Percentiles rank a stretch among this genome's conserved stretches.
These are phyloP conservation scores for Stellera chamaejasme DNA, from an alignment of 345 rosid species.

Conservation along the genomic window DNA sequence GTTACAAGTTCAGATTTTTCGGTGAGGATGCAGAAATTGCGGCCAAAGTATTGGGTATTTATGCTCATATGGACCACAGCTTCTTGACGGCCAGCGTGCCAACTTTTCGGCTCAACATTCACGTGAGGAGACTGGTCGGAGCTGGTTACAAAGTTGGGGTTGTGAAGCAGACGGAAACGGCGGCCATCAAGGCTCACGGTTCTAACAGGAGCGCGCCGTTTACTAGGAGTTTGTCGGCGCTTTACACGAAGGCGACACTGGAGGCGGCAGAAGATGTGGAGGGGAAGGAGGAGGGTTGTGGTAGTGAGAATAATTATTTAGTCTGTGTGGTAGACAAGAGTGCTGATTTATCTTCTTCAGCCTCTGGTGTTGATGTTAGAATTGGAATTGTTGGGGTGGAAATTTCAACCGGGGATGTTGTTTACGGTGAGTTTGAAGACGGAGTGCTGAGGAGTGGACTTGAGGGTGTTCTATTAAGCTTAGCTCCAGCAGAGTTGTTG, in stretches of 20 bases:
- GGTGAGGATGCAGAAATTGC: slow-evolving; percentile 86
- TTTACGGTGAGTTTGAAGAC: slow-evolving; percentile 72
- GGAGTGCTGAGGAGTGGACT: slow-evolving; percentile 68
- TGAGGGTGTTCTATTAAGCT: slow-evolving; percentile 72
- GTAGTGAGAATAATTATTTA: slow-evolving; percentile 59
- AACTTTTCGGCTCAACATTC: slow-evolving; percentile 77
- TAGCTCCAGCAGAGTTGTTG: slow-evolving; percentile 83
- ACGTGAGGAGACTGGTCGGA: slow-evolving; percentile 73
- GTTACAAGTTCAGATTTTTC: slow-evolving; percentile 86
- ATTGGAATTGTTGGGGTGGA: slow-evolving; percentile 82
- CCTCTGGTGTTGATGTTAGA: slow-evolving; percentile 39
- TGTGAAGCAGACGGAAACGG: slow-evolving; percentile 94
- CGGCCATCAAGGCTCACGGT: slow-evolving; percentile 84
- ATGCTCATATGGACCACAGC: slow-evolving; percentile 68
- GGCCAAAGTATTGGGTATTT: slow-evolving; percentile 66
- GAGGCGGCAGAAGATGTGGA: slow-evolving; percentile 87
- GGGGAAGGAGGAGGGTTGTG: slow-evolving; percentile 58
- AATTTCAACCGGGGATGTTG: slow-evolving; percentile 85
- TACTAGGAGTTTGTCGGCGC: slow-evolving; percentile 67
- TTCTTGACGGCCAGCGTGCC: slow-evolving; percentile 90
- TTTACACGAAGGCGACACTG: slow-evolving; percentile 84
- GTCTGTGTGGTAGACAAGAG: slow-evolving; percentile 71
- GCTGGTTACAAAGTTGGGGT: slow-evolving; percentile 92
- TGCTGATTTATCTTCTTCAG: slow-evolving; percentile 1
- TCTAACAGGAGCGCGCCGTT: slow-evolving; percentile 57